Evolutionary conservation across 106 monocot species (phyloP).

Genomic region (Phalaenopsis aphrodite): DNA sequence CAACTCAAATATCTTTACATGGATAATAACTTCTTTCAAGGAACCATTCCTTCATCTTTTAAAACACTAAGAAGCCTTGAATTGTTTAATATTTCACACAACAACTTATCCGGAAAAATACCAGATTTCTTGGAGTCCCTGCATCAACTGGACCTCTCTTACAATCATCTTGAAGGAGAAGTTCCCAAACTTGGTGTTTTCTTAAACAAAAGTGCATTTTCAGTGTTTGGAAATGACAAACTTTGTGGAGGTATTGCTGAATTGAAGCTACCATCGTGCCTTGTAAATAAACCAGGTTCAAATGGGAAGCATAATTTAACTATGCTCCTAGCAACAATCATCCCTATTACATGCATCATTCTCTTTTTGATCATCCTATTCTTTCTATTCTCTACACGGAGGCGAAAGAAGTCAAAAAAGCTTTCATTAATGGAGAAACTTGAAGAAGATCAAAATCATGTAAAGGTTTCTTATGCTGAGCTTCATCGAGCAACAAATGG

Average conservation of each 20-base stretch:
- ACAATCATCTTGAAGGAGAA: slow-evolving; percentile 19
- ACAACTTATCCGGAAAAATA: slow-evolving; percentile 11
- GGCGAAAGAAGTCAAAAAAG: no score
- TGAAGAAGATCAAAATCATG: not conserved
- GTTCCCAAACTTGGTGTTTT: slow-evolving; percentile 12
- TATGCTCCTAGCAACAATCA: not conserved
- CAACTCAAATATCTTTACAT: slow-evolving; percentile 10
- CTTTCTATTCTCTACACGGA: no score
- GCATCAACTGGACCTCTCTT: slow-evolving; percentile 15
- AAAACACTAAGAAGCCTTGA: not conserved
- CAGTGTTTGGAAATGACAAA: slow-evolving; percentile 11
- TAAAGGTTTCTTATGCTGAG: slow-evolving; percentile 21
- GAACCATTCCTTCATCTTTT: slow-evolving; percentile 9
- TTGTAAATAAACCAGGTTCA: not conserved
- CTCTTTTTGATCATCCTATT: not conserved
- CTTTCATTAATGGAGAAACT: not conserved
- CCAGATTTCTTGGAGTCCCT: slow-evolving; percentile 5
- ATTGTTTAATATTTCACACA: slow-evolving; percentile 10
- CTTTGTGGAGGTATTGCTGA: slow-evolving; percentile 15
- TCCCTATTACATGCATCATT: not conserved
- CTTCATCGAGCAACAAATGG: slow-evolving; percentile 18
- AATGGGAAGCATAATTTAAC: not conserved
- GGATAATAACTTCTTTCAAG: slow-evolving; percentile 10
- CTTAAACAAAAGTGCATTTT: not conserved
- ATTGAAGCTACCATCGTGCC: slow-evolving; percentile 21